phyloP scores from a whole-genome alignment of 352 stramenopile genomes.

The Peronospora farinosa region DNA sequence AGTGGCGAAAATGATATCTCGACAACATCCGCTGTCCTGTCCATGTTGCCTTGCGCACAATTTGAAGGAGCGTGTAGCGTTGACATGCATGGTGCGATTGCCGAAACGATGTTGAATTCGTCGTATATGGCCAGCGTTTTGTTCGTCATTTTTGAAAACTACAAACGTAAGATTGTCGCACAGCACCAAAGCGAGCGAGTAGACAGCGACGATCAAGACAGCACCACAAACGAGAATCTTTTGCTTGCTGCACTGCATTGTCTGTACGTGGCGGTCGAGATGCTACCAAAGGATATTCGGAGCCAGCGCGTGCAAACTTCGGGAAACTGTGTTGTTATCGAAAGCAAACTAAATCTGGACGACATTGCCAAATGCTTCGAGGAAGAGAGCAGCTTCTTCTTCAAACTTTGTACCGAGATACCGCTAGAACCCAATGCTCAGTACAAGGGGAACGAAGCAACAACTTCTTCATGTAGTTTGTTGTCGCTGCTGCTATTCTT shows the following conservation, averaged over 20 bases:
- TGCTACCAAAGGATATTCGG: slow-evolving; percentile 15
- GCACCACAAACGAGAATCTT: slow-evolving; percentile 40
- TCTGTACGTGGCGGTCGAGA: slow-evolving; percentile 42
- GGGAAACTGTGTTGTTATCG: slow-evolving; percentile 1
- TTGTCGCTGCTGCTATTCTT: slow-evolving; percentile 27
- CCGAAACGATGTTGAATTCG: slow-evolving; percentile 46
- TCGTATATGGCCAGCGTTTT: slow-evolving; percentile 38
- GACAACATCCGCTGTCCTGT: slow-evolving; percentile 18
- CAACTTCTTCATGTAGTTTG: slow-evolving; percentile 10
- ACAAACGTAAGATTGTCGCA: slow-evolving; percentile 10
- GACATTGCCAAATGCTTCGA: slow-evolving; percentile 30
- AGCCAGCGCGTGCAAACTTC: neutral
- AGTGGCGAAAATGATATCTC: slow-evolving; percentile 4
- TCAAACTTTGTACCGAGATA: slow-evolving; percentile 39
- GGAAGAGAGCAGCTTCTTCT: slow-evolving; percentile 31
- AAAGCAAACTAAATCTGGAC: slow-evolving; percentile 15
- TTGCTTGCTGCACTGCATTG: slow-evolving; percentile 48
- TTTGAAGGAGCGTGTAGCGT: slow-evolving; percentile 12
- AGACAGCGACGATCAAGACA: slow-evolving; percentile 4
- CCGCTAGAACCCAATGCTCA: slow-evolving; percentile 6
- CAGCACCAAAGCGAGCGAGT: neutral
- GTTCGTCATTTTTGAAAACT: slow-evolving; percentile 42
- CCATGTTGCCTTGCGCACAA: slow-evolving; percentile 26
- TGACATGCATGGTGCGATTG: slow-evolving; percentile 31
- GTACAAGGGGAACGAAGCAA: neutral